Evolutionary conservation across 495 filamentous ascomycete species (phyloP).

Genomic region (Xylaria nigripes): DNA sequence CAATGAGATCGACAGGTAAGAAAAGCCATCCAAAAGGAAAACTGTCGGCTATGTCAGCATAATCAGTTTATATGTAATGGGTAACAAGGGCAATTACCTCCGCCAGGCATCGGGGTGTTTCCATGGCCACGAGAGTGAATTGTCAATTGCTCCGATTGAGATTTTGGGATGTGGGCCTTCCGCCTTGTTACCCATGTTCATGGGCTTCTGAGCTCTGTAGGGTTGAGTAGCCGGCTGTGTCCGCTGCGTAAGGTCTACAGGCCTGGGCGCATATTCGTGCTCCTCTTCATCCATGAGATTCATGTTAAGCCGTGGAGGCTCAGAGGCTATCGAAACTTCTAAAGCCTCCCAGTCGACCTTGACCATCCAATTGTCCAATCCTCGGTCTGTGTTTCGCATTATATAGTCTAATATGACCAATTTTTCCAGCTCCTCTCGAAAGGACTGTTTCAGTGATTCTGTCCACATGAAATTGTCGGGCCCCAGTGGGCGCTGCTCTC

Average conservation of each 20-base stretch:
- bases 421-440: conserved; percentile 93
- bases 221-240: conserved; percentile 47
- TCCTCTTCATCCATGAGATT: conserved; percentile 40
- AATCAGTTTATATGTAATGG: neutral
- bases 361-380: conserved; percentile 99
- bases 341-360: conserved; percentile 80
- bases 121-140: conserved; percentile 97
- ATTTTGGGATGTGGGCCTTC: conserved; percentile 51
- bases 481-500: conserved; percentile 28
- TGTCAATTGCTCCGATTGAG: conserved; percentile 88
- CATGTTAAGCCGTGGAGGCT: conserved; percentile 63
- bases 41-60: conserved; percentile 36
- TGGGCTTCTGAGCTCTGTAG: conserved; percentile 72
- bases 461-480: conserved; percentile 74
- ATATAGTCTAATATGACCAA: conserved; percentile 97
- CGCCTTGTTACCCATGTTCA: conserved; percentile 61
- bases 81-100: conserved; percentile 25
- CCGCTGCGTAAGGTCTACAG: conserved; percentile 44
- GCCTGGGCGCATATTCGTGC: conserved; percentile 48
- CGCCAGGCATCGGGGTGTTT: conserved; percentile 92
- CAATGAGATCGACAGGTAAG: conserved; percentile 90
- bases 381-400: conserved; percentile 97
- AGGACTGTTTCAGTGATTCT: conserved; percentile 77
- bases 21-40: conserved; percentile 99
- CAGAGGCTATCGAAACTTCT: conserved; percentile 74